A percentile compares a stretch with the other conserved stretches of the same genome.
These are phyloP conservation scores for Bipolaris victoriae DNA, from an alignment of 2,329 filamentous ascomycete species.

Conservation along the genomic window DNA sequence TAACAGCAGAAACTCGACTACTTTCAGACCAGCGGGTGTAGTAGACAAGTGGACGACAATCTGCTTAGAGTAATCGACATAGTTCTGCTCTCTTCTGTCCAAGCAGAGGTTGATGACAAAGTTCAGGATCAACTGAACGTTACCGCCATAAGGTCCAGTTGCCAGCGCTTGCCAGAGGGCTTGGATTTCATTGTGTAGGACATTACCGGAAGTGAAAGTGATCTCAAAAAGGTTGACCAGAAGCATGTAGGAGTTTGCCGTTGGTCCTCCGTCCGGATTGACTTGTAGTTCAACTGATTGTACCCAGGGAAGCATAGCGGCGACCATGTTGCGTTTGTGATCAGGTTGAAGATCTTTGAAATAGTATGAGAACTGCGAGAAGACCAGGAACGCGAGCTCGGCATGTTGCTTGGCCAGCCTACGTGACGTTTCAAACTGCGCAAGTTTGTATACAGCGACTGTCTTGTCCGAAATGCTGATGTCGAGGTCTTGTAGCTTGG, in stretches of 20 bases:
- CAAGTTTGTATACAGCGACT: conserved; percentile 95
- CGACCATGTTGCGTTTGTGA: conserved; percentile 90
- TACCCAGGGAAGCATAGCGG: conserved; percentile 94
- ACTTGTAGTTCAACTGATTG: conserved; percentile 91
- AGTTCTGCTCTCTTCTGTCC: conserved; percentile 94
- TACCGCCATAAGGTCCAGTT: conserved; percentile 88
- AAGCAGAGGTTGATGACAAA: conserved; percentile 95
- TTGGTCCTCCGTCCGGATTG: conserved; percentile 89
- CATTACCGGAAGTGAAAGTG: conserved; percentile 87
- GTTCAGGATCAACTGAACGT: conserved; percentile 91
- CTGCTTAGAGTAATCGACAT: conserved; percentile 97
- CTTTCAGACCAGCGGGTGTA: conserved; percentile 81
- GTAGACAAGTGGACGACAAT: conserved; percentile 96
- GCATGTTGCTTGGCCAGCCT: conserved; percentile 86
- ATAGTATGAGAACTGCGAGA: conserved; percentile 92
- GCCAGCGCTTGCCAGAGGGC: conserved; percentile 96
- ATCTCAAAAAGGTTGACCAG: conserved; percentile 95
- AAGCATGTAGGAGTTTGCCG: conserved; percentile 90
- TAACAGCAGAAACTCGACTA: conserved; percentile 90
- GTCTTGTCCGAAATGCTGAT: conserved; percentile 99
- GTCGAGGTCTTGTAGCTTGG: conserved; percentile 94
- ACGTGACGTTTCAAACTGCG: conserved; percentile 95
- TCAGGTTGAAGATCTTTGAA: conserved; percentile 86
- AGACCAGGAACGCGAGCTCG: conserved; percentile 88
- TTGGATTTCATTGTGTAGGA: conserved; percentile 94